Evolutionary conservation across 441 rosid species (phyloP).

Genomic region (Geranium incanum): DNA sequence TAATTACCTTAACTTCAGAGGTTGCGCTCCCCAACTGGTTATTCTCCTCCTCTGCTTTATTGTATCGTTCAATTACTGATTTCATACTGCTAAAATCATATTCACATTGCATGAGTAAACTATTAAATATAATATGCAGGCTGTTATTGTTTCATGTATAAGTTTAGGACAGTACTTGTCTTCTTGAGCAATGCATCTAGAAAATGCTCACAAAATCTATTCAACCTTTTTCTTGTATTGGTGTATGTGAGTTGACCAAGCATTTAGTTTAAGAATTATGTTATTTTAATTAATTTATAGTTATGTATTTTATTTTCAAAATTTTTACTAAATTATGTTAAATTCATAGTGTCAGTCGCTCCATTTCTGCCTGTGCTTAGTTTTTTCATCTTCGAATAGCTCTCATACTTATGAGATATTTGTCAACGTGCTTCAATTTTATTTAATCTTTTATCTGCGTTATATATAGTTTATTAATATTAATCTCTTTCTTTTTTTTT

Average conservation of each 20-base stretch:
- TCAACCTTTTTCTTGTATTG: neutral
- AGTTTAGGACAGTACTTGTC: neutral
- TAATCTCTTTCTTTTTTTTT: no score
- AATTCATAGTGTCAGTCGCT: no score
- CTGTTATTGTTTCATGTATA: neutral
- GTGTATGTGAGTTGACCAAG: neutral
- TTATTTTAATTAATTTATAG: no score
- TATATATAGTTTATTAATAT: no score
- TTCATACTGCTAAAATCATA: slow-evolving; percentile 55
- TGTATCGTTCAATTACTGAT: slow-evolving; percentile 67
- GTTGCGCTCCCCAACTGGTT: slow-evolving; percentile 49
- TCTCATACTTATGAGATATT: no score
- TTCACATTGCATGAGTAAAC: slow-evolving; percentile 21
- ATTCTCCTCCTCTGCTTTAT: slow-evolving; percentile 61
- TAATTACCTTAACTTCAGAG: slow-evolving; percentile 69
- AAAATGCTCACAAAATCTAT: neutral
- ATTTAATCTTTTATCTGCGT: no score
- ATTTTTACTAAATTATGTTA: no score
- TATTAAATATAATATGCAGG: no score
- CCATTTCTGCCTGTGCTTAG: no score
- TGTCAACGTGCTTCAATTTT: no score
- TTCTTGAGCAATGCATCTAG: neutral
- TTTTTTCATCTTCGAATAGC: no score
- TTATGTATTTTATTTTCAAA: neutral
- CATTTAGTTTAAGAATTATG: neutral